Evolutionary conservation across 2,329 filamentous ascomycete species (phyloP), one percentile per base, ranked within the genome.

Genomic region (Passalora sequoiae): DNA sequence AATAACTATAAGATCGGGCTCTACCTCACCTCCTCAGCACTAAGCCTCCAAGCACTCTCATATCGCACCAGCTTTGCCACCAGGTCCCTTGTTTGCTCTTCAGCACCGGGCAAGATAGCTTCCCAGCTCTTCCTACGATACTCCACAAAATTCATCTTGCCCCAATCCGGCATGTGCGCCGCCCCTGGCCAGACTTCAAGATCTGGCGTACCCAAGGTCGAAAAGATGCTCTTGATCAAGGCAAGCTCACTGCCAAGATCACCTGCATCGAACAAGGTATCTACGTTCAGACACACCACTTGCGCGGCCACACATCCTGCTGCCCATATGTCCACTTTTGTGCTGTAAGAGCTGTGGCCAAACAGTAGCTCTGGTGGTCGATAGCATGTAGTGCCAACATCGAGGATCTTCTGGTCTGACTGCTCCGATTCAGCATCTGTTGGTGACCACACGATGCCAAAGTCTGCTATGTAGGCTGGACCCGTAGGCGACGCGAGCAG

Each of bases 371-470:
- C 94, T 0, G 92, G 92, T 0, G 91, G 78, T 15, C 94, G 81
- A 67, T 98, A 98, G 37, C 85, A 80, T 0, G 89, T 91, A 1
- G 91, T 97, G 25, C 92, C 92, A 19, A 98, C 86, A 62, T 98
- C 94, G 6, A 92, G 83, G 40, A 95, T 84, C 66, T 97, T 97
- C 42, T 73, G 59, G 41, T 78, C 63, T 6, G 71, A 60, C 1
- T 79, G 71, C 61, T 98, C 92, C 10, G 77, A 75, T 3, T 69
- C 66, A 4, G 65, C 52, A 16, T 71, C 66, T 8, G 73, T 64
- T 2, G 83, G 77, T 53, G 83, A 80, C 89, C 89, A 96, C 6
- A 89, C 80, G 28, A 92, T 94, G 38, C 92, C 91, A 68, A 98
- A 97, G 64, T 98, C 92, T 25, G 87, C 81, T 2, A 98, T 74